These are phyloP conservation scores for Aspergillus sp. DNA, from an alignment of 2,329 filamentous ascomycete species.

Conservation along the genomic window DNA sequence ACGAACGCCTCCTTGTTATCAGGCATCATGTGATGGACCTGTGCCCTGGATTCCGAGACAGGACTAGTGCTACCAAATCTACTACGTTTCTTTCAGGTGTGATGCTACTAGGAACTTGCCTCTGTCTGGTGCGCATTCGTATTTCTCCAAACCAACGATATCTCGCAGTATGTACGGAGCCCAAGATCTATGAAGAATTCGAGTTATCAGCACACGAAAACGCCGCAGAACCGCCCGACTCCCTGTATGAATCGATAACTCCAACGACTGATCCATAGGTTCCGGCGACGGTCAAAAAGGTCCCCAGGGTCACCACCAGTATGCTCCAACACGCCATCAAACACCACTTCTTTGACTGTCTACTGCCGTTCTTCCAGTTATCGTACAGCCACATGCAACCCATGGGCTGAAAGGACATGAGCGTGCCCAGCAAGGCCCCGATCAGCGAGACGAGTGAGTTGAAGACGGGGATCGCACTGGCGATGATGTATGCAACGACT, in stretches of 20 bases:
- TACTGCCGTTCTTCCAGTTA: constrained; percentile 32
- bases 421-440: constrained; percentile 23
- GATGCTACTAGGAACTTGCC: no score
- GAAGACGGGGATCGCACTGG: constrained; percentile 27
- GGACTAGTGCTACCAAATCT: no score
- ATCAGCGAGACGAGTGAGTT: constrained; percentile 23
- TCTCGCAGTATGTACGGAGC: no score
- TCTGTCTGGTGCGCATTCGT: no score
- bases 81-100: no score
- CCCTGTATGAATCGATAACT: constrained; percentile 35
- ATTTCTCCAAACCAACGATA: no score
- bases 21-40: no score
- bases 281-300: constrained; percentile 45
- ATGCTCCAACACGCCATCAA: constrained; percentile 19
- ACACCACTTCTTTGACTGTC: constrained; percentile 14
- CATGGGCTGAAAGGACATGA: constrained; percentile 19
- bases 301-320: constrained; percentile 38
- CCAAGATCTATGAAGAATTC: neutral
- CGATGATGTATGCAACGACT: constrained; percentile 25
- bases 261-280: constrained; percentile 46
- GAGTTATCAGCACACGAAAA: constrained; percentile 49
- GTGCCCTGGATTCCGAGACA: no score
- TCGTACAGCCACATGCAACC: constrained; percentile 32
- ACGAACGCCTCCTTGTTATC: no score
- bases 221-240: constrained; percentile 34